Conservation (phyloP, 1,139 yeast genomes). For the Starmera stellimalicola region DNA sequence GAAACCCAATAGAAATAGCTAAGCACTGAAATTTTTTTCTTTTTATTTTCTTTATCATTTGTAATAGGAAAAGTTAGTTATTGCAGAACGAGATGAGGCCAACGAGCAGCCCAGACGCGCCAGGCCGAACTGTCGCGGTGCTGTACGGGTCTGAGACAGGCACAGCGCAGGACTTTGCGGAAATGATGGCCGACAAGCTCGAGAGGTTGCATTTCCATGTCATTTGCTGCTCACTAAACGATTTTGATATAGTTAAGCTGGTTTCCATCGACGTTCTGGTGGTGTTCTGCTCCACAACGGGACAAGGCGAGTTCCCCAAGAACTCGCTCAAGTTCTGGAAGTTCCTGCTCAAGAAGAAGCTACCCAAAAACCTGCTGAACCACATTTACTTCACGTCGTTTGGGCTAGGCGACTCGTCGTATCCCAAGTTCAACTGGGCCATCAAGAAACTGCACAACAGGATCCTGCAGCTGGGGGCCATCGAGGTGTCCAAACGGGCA, state of each 20-base stretch:
- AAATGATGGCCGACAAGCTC: slow-evolving; percentile 46
- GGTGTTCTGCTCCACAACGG: slow-evolving; percentile 80
- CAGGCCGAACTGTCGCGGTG: slow-evolving; percentile 35
- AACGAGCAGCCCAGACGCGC: background rate
- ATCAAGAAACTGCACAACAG: slow-evolving; percentile 73
- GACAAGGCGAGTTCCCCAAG: slow-evolving; percentile 90
- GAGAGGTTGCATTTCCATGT: slow-evolving; percentile 48
- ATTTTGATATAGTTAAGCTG: slow-evolving; percentile 43
- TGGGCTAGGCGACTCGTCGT: slow-evolving; percentile 94
- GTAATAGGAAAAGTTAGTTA: background rate
- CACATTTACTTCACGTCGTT: slow-evolving; percentile 62
- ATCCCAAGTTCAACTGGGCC: slow-evolving; percentile 81
- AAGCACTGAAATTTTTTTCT: no score
- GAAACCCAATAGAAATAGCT: background rate
- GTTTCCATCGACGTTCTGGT: slow-evolving; percentile 44
- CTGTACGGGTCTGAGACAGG: slow-evolving; percentile 94
- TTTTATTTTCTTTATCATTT: no score
- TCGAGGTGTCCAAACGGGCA: slow-evolving; percentile 59
- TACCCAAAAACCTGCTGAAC: slow-evolving; percentile 54
- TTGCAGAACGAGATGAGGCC: slow-evolving; percentile 2
- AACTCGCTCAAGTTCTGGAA: slow-evolving; percentile 69
- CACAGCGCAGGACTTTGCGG: slow-evolving; percentile 80
- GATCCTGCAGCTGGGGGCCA: slow-evolving; percentile 71
- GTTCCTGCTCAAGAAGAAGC: slow-evolving; percentile 54
- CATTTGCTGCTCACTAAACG: slow-evolving; percentile 48